Percentiles rank a stretch among this genome's conserved stretches.
phyloP scores from a whole-genome alignment of 2,329 filamentous ascomycete genomes.

The Aspergillus pseudoviridinutans region DNA sequence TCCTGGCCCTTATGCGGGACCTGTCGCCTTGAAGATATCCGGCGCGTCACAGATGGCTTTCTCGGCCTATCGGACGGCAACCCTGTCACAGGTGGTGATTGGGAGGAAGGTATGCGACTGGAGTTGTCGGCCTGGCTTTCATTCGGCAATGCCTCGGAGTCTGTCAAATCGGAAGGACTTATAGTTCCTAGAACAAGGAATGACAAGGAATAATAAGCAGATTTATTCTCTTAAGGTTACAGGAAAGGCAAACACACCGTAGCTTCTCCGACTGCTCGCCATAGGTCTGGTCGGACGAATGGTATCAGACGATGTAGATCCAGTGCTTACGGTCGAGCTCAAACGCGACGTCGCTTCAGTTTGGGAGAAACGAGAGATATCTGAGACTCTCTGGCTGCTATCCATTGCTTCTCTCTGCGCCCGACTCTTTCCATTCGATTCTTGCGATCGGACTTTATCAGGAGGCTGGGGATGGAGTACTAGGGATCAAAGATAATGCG shows the following conservation, averaged over 20 bases:
- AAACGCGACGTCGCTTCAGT: constrained; percentile 7
- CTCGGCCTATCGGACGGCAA: constrained; percentile 47
- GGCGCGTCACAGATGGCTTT: constrained; percentile 70
- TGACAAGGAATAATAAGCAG: not conserved
- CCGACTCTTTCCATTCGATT: constrained; percentile 1
- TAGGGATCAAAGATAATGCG: constrained; percentile 5
- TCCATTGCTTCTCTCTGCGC: constrained; percentile 13
- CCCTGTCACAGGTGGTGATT: constrained; percentile 43
- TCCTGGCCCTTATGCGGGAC: constrained; percentile 76
- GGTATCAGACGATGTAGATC: constrained; percentile 11
- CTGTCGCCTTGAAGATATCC: constrained; percentile 66
- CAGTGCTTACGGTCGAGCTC: constrained; percentile 10
- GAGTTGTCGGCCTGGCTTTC: constrained; percentile 28
- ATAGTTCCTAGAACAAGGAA: constrained; percentile 25
- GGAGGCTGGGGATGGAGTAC: constrained; percentile 3
- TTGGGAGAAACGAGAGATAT: constrained; percentile 6
- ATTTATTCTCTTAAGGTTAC: not conserved
- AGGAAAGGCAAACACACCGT: constrained; percentile 20
- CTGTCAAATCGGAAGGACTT: constrained; percentile 19
- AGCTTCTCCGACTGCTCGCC: constrained; percentile 22
- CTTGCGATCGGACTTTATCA: not conserved
- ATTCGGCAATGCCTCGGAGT: constrained; percentile 21
- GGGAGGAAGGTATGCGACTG: constrained; percentile 33
- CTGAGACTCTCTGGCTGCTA: constrained; percentile 8
- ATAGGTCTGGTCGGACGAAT: constrained; percentile 12